A percentile compares a stretch with the other conserved stretches of the same genome.
Conservation (phyloP, 345 rosid genomes). For the Kernera saxatilis region DNA sequence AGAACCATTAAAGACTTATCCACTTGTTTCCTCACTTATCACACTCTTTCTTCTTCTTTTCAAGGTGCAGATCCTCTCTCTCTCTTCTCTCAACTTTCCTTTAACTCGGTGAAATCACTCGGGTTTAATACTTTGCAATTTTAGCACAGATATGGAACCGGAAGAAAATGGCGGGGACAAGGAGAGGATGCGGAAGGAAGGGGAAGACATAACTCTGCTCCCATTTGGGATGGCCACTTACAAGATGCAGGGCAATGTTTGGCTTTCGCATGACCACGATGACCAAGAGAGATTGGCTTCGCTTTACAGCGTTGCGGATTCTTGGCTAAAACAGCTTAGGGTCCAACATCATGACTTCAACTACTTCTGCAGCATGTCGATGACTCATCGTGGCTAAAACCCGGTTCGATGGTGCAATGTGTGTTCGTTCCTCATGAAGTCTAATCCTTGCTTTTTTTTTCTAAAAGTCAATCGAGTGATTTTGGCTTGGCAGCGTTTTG, state of each 20-base stretch:
- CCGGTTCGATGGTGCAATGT: neutral
- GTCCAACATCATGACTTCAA: conserved; percentile 96
- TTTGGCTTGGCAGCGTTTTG: conserved; percentile 12
- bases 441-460: neutral
- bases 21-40: conserved; percentile 91
- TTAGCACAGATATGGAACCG: conserved; percentile 45
- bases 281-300: conserved; percentile 78
- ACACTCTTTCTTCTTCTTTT: conserved; percentile 90
- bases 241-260: conserved; percentile 93
- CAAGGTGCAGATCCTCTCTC: conserved; percentile 49
- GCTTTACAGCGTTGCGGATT: conserved; percentile 85
- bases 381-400: conserved; percentile 52
- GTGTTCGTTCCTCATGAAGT: neutral
- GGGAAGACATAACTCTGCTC: conserved; percentile 53
- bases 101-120: neutral
- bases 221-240: conserved; percentile 91
- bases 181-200: conserved; percentile 45
- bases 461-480: neutral
- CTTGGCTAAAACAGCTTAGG: conserved; percentile 94
- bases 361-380: conserved; percentile 57
- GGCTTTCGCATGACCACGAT: conserved; percentile 69
- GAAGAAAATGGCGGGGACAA: conserved; percentile 48
- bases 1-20: conserved; percentile 93
- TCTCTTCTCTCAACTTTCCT: neutral
- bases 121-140: neutral